Percentiles rank a stretch among this genome's conserved stretches.
These are phyloP conservation scores for Colletotrichum brevisporum DNA, from an alignment of 2,329 filamentous ascomycete genomes.

Conservation along the genomic window DNA sequence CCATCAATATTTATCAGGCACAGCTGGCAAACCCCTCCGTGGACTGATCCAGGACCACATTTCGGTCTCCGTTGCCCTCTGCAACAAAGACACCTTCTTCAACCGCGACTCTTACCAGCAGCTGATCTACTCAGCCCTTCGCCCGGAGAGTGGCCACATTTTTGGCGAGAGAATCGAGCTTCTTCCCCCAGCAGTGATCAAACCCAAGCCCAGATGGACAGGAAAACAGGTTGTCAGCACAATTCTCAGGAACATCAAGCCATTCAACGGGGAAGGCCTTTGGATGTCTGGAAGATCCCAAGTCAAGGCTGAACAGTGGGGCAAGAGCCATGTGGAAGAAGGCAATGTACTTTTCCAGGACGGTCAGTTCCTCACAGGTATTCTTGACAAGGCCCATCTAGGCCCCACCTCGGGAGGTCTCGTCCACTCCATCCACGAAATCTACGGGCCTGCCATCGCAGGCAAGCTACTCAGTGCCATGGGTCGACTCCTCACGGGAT, in stretches of 20 bases:
- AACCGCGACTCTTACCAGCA: constrained; percentile 90
- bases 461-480: constrained; percentile 91
- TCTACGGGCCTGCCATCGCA: constrained; percentile 89
- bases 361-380: constrained; percentile 89
- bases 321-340: constrained; percentile 81
- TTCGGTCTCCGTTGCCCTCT: constrained; percentile 92
- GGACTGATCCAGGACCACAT: constrained; percentile 99
- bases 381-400: constrained; percentile 96
- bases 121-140: constrained; percentile 89
- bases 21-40: constrained; percentile 91
- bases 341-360: constrained; percentile 86
- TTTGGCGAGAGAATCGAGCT: constrained; percentile 85
- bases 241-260: constrained; percentile 91
- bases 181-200: constrained; percentile 84
- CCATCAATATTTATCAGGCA: constrained; percentile 95
- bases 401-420: constrained; percentile 89
- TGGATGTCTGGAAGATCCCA: constrained; percentile 85
- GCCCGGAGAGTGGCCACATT: constrained; percentile 92
- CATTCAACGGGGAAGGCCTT: constrained; percentile 80
- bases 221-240: constrained; percentile 97
- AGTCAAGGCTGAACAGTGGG: constrained; percentile 86
- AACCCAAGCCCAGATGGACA: constrained; percentile 88
- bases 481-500: constrained; percentile 88
- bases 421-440: constrained; percentile 92
- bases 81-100: constrained; percentile 93